Evolutionary conservation across 768 basidiomycete species (phyloP).

Genomic region (Suillus occidentalis): DNA sequence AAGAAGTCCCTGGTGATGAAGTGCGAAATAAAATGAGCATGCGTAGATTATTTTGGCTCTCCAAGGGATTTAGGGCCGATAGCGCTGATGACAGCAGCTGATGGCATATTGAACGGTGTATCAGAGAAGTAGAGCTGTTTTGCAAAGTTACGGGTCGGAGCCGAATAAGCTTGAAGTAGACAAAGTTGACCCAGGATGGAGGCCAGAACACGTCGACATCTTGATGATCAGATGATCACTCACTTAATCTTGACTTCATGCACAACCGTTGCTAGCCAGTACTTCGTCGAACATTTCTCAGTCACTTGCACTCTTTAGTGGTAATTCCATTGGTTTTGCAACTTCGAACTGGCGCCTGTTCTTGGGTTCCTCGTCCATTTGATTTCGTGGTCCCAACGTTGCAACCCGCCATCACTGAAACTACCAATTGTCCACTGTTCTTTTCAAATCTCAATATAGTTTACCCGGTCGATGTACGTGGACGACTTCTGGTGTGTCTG

Average conservation of each 20-base stretch:
- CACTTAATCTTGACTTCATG: conserved; percentile 10
- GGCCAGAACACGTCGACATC: background rate
- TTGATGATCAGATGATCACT: background rate
- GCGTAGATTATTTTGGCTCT: conserved; percentile 58
- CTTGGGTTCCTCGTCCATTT: background rate
- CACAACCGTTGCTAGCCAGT: conserved; percentile 8
- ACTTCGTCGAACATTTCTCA: conserved; percentile 6
- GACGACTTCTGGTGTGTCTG: background rate
- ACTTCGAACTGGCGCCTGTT: background rate
- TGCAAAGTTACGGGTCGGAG: background rate
- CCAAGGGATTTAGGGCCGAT: conserved; percentile 45
- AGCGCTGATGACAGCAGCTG: conserved; percentile 18
- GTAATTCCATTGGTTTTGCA: conserved; percentile 1
- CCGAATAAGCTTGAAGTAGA: conserved; percentile 3
- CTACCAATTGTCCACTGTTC: background rate
- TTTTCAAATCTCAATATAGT: background rate
- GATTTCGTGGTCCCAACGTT: background rate
- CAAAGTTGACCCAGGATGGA: background rate
- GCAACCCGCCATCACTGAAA: background rate
- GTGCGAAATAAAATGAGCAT: conserved; percentile 16
- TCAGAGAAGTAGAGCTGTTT: background rate
- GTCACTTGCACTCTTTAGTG: conserved; percentile 5
- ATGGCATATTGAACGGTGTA: background rate
- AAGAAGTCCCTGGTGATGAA: conserved; percentile 26
- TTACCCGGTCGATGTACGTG: conserved; percentile 21